A percentile compares a stretch with the other conserved stretches of the same genome.
These are phyloP conservation scores for Sambucus nigra DNA, from an alignment of 129 eudicot species.

Conservation along the genomic window DNA sequence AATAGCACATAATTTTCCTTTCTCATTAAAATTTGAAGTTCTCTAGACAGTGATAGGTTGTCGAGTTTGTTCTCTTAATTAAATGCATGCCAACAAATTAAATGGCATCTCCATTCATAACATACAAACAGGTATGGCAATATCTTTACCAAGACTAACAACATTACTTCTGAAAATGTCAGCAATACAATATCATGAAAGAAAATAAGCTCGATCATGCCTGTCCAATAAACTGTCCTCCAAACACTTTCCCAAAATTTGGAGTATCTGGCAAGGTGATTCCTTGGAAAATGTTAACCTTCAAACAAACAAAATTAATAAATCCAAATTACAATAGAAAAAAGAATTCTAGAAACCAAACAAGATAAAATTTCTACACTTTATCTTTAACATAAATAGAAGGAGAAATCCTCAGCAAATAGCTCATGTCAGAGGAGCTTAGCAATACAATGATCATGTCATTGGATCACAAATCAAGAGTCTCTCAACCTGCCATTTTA, in stretches of 20 bases:
- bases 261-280: constrained; percentile 89
- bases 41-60: background rate
- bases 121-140: background rate
- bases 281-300: constrained; percentile 78
- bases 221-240: constrained; percentile 98
- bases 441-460: background rate
- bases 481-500: background rate
- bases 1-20: background rate
- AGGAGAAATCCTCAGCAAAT: no score
- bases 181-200: background rate
- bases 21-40: background rate
- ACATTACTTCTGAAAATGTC: no score
- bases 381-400: no score
- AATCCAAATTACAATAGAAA: no score
- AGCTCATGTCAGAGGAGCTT: no score
- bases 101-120: no score
- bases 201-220: constrained; percentile 29
- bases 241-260: constrained; percentile 70
- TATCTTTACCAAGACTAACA: background rate
- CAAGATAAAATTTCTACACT: no score
- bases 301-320: constrained; percentile 8
- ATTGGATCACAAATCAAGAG: background rate
- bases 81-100: background rate
- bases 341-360: no score
- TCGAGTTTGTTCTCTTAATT: background rate